Percentiles rank a stretch among this genome's conserved stretches.
These are phyloP conservation scores for Colletotrichum endophyticum DNA, from an alignment of 2,329 filamentous ascomycete species.

Conservation along the genomic window DNA sequence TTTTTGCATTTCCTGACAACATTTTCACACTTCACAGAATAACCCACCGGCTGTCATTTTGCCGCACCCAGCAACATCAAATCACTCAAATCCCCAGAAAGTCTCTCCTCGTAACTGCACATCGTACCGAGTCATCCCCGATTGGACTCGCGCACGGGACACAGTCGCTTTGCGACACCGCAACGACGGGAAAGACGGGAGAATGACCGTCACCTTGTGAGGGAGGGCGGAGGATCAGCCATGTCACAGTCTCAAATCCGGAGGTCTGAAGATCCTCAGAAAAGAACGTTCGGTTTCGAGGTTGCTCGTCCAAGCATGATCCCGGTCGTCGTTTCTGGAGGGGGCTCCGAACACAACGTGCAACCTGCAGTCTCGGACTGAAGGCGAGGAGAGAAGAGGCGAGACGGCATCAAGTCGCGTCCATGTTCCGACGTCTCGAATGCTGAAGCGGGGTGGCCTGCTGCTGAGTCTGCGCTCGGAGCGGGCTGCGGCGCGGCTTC, in stretches of 20 bases:
- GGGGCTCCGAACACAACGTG: background rate
- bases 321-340: background rate
- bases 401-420: constrained; percentile 5
- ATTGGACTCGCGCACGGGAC: background rate
- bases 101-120: background rate
- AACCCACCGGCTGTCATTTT: background rate
- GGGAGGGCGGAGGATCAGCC: background rate
- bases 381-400: background rate
- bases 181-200: background rate
- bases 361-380: background rate
- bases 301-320: background rate
- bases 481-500: background rate
- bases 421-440: constrained; percentile 17
- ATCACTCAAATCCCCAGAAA: background rate
- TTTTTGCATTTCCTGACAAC: background rate
- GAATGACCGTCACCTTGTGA: background rate
- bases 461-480: background rate
- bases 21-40: background rate
- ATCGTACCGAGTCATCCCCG: background rate
- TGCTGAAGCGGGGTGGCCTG: background rate
- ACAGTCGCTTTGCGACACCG: background rate
- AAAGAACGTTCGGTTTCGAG: background rate
- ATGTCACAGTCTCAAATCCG: constrained; percentile 4
- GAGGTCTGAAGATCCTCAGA: background rate
- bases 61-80: background rate